phyloP scores from a whole-genome alignment of 768 basidiomycete species.

The Cystofilobasidium capitatum region DNA sequence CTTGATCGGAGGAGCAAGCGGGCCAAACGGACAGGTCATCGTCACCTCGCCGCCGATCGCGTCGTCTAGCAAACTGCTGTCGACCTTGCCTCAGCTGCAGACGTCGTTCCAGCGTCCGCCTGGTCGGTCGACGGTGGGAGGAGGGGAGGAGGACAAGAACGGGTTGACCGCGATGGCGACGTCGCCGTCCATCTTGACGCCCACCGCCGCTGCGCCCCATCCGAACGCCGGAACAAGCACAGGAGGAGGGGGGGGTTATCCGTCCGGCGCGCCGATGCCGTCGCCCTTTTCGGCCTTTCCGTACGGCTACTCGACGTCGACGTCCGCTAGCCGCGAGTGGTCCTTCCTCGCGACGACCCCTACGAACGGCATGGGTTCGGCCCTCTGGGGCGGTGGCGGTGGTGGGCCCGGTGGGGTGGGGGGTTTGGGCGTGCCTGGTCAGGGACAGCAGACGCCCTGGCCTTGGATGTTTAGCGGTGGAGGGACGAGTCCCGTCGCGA shows the following conservation, averaged over 20 bases:
- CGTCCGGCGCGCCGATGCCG: background rate
- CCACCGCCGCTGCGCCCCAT: background rate
- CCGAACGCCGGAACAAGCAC: too few species aligned
- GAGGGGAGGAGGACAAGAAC: background rate
- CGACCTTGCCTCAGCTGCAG: conserved; percentile 10
- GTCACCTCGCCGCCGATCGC: background rate
- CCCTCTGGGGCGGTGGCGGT: conserved; percentile 9
- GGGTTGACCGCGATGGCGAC: background rate
- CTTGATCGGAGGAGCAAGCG: too few species aligned
- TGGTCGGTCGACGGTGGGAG: background rate
- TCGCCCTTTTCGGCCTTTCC: conserved; percentile 3
- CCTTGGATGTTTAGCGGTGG: conserved; percentile 7
- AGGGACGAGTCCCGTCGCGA: background rate
- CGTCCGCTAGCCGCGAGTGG: background rate
- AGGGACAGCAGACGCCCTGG: too few species aligned
- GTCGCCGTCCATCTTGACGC: conserved; percentile 2
- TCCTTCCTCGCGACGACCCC: conserved; percentile 4
- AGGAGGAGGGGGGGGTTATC: background rate
- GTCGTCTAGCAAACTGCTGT: background rate
- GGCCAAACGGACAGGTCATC: background rate
- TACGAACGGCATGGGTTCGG: conserved; percentile 7
- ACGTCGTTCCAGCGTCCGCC: conserved; percentile 1
- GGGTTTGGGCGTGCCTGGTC: background rate
- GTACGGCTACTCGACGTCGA: background rate
- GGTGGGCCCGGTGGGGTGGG: too few species aligned